Conservation (phyloP, 495 filamentous ascomycete genomes). For the Podospora comata region DNA sequence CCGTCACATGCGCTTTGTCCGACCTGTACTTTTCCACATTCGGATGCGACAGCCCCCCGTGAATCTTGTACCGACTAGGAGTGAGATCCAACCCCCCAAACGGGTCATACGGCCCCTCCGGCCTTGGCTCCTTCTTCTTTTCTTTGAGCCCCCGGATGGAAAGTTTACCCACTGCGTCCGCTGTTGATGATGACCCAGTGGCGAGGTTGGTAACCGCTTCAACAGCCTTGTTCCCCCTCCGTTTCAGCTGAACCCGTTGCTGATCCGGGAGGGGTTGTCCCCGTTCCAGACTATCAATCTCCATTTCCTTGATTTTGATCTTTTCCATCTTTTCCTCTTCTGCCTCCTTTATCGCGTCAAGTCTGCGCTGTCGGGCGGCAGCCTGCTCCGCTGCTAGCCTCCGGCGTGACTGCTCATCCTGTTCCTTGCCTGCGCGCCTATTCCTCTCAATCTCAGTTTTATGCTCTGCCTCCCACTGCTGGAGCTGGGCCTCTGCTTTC, state of each 20-base stretch:
- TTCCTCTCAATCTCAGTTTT: conserved; percentile 70
- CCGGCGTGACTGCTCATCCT: conserved; percentile 44
- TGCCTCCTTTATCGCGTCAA: conserved; percentile 58
- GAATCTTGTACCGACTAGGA: conserved; percentile 64
- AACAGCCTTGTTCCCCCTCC: conserved; percentile 45
- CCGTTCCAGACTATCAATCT: conserved; percentile 48
- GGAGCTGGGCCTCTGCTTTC: conserved; percentile 62
- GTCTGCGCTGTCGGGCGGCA: conserved; percentile 56
- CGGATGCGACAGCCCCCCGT: conserved; percentile 56
- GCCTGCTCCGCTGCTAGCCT: conserved; percentile 44
- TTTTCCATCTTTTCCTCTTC: conserved; percentile 53
- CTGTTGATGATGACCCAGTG: neutral
- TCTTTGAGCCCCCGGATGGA: conserved; percentile 76
- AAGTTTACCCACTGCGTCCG: conserved; percentile 41
- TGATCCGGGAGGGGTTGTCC: conserved; percentile 45
- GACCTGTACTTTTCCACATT: conserved; percentile 49
- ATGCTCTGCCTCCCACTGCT: conserved; percentile 65
- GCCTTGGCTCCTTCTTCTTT: conserved; percentile 36
- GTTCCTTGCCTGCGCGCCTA: conserved; percentile 57
- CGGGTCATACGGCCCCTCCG: conserved; percentile 74
- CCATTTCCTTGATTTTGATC: conserved; percentile 44
- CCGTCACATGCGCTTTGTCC: conserved; percentile 54
- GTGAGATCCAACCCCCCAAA: conserved; percentile 71
- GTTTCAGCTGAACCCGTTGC: conserved; percentile 62
- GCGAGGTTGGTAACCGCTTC: conserved; percentile 13